phyloP scores from a whole-genome alignment of 2,329 filamentous ascomycete species.

The Aspergillus brunneoviolaceus region DNA sequence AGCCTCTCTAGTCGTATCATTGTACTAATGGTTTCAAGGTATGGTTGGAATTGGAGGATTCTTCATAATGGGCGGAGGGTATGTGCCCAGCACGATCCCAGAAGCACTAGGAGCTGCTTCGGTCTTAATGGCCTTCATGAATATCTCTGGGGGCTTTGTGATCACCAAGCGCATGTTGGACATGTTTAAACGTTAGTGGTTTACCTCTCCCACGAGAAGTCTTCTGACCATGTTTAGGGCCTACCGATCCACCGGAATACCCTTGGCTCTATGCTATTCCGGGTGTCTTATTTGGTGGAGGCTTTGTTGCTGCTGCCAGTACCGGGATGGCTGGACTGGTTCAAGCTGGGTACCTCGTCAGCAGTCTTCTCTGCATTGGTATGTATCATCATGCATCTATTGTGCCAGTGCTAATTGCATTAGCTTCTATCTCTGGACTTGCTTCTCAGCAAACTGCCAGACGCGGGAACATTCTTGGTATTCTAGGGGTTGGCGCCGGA shows the following conservation, averaged over 20 bases:
- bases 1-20: not conserved
- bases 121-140: constrained; percentile 82
- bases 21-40: constrained; percentile 40
- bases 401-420: not conserved
- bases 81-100: constrained; percentile 73
- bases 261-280: constrained; percentile 83
- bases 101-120: constrained; percentile 76
- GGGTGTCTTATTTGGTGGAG: constrained; percentile 73
- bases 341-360: constrained; percentile 83
- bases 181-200: constrained; percentile 71
- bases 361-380: constrained; percentile 79
- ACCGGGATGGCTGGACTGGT: constrained; percentile 82
- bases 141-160: constrained; percentile 84
- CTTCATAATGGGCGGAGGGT: constrained; percentile 84
- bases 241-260: constrained; percentile 84
- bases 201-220: not conserved
- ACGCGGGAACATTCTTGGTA: constrained; percentile 81
- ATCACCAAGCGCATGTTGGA: constrained; percentile 93
- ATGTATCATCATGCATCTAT: constrained; percentile 9
- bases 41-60: constrained; percentile 88
- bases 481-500: constrained; percentile 79
- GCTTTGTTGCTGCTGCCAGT: constrained; percentile 74
- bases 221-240: constrained; percentile 49
- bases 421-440: constrained; percentile 70
- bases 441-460: constrained; percentile 80